Evolutionary conservation across 2,329 filamentous ascomycete species (phyloP).

Genomic region (Coccinonectria pachysandricola): DNA sequence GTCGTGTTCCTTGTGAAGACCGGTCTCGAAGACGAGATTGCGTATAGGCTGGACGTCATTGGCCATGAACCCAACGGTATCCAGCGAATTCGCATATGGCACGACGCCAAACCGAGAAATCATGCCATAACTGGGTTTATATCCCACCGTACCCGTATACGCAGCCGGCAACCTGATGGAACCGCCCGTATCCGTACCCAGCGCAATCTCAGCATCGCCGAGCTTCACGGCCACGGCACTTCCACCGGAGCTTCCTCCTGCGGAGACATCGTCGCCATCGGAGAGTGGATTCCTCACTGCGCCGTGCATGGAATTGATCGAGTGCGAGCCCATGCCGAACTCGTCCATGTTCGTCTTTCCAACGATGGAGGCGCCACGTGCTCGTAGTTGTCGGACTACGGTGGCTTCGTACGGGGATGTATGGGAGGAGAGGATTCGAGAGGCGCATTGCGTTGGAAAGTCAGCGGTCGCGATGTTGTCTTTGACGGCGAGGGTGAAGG

Average conservation of each 20-base stretch:
- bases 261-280: conserved; percentile 41
- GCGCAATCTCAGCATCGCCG: conserved; percentile 47
- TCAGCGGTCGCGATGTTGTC: conserved; percentile 63
- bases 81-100: conserved; percentile 84
- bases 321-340: conserved; percentile 91
- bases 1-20: conserved; percentile 48
- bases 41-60: conserved; percentile 40
- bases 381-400: conserved; percentile 58
- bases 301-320: conserved; percentile 58
- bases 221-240: conserved; percentile 75
- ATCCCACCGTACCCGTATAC: conserved; percentile 73
- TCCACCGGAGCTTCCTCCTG: conserved; percentile 86
- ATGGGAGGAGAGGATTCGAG: conserved; percentile 60
- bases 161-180: conserved; percentile 81
- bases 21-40: conserved; percentile 39
- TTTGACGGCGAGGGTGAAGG: conserved; percentile 53
- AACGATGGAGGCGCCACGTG: conserved; percentile 51
- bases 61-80: conserved; percentile 75
- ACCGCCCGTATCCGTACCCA: conserved; percentile 91
- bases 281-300: conserved; percentile 45
- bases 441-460: conserved; percentile 74
- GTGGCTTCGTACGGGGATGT: conserved; percentile 73
- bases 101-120: conserved; percentile 79
- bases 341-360: conserved; percentile 93
- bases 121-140: conserved; percentile 86